These are phyloP conservation scores for Nidularia sp. DNA, from an alignment of 768 basidiomycete species.

Conservation along the genomic window DNA sequence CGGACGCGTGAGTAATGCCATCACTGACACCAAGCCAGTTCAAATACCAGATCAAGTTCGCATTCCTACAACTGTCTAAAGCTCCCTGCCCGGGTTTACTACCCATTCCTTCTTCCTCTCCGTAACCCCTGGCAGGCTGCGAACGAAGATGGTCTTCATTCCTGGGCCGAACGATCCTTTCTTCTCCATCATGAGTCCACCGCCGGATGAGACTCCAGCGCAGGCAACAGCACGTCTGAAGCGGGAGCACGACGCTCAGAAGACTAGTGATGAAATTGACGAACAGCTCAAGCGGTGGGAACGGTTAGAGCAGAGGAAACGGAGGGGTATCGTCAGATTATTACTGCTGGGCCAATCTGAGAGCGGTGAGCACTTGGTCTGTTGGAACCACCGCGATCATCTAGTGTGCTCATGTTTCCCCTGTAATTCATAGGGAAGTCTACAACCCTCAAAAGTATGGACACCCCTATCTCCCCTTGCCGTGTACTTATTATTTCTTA, in stretches of 20 bases:
- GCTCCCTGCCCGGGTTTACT: constrained; percentile 1
- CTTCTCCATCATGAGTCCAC: constrained; percentile 42
- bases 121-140: constrained; percentile 3
- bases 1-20: neutral
- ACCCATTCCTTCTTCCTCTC: constrained; percentile 9
- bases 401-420: neutral
- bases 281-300: constrained; percentile 48
- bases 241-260: constrained; percentile 44
- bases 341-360: constrained; percentile 64
- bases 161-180: constrained; percentile 38
- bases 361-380: constrained; percentile 42
- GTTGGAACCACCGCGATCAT: neutral
- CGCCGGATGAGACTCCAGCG: constrained; percentile 47
- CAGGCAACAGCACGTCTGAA: constrained; percentile 42
- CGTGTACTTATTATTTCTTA: constrained; percentile 16
- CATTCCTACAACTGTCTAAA: neutral
- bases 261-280: constrained; percentile 54
- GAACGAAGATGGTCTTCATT: constrained; percentile 24
- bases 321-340: constrained; percentile 48
- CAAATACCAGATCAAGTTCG: neutral
- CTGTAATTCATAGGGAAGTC: constrained; percentile 52
- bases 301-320: constrained; percentile 35
- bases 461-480: neutral
- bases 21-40: neutral
- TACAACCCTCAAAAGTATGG: constrained; percentile 62